phyloP scores from a whole-genome alignment of 495 filamentous ascomycete genomes.

The Tuber umbilicatum region DNA sequence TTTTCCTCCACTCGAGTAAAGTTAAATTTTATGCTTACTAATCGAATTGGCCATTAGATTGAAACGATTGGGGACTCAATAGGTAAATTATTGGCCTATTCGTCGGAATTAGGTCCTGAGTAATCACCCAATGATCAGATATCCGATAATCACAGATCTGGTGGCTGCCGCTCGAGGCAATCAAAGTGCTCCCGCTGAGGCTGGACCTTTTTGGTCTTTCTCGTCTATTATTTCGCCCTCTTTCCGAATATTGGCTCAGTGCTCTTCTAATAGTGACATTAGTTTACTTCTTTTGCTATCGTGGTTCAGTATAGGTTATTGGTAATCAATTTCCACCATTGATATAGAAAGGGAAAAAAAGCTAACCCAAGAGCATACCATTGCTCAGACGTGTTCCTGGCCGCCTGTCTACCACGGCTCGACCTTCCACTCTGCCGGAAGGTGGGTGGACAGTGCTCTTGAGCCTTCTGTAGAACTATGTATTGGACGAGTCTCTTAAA shows the following conservation, averaged over 20 bases:
- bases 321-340: constrained; percentile 45
- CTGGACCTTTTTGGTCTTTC: constrained; percentile 62
- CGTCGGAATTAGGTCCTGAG: constrained; percentile 54
- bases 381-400: constrained; percentile 68
- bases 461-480: constrained; percentile 71
- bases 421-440: constrained; percentile 66
- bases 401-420: constrained; percentile 63
- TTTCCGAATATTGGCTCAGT: constrained; percentile 42
- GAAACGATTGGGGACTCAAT: constrained; percentile 65
- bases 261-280: constrained; percentile 45
- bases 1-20: too few species aligned
- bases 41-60: constrained; percentile 49
- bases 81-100: constrained; percentile 72
- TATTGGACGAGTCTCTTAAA: constrained; percentile 42
- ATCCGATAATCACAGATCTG: not conserved
- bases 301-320: constrained; percentile 46
- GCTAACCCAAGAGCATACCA: constrained; percentile 14
- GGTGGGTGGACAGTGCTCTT: constrained; percentile 65
- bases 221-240: constrained; percentile 49
- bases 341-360: constrained; percentile 23
- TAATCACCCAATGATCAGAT: not conserved
- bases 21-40: too few species aligned
- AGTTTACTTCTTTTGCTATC: constrained; percentile 56
- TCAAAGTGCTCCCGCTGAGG: constrained; percentile 50
- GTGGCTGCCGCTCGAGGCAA: not conserved